Conservation (phyloP, 1,139 yeast species). For the Blastobotrys arbuscula region DNA sequence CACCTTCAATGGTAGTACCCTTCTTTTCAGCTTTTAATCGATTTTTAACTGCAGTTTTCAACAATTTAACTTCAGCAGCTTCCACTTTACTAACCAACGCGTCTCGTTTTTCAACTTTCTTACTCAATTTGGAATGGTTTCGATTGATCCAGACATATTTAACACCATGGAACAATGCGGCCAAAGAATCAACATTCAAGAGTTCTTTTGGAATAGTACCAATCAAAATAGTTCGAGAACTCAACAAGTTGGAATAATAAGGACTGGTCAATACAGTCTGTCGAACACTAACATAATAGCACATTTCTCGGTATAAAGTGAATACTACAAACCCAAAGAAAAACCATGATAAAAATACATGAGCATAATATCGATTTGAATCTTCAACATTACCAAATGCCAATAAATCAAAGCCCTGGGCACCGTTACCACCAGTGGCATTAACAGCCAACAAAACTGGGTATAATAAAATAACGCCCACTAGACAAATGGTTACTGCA, state of each 20-base stretch:
- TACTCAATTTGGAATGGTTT: conserved; percentile 53
- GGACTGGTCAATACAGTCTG: conserved; percentile 81
- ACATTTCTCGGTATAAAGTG: conserved; percentile 74
- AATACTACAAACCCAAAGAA: conserved; percentile 67
- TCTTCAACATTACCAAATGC: conserved; percentile 71
- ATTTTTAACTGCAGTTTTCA: conserved; percentile 56
- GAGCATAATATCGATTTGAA: conserved; percentile 72
- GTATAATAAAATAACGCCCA: conserved; percentile 63
- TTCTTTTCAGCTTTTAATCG: conserved; percentile 49
- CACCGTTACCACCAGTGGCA: conserved; percentile 66
- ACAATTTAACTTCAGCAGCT: conserved; percentile 55
- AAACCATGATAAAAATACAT: conserved; percentile 74
- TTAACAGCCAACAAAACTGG: conserved; percentile 83
- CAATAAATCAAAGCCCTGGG: conserved; percentile 66
- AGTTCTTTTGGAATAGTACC: conserved; percentile 72
- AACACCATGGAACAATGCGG: conserved; percentile 62
- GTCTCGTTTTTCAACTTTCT: conserved; percentile 56
- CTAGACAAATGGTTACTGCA: conserved; percentile 49
- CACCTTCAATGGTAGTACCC: conserved; percentile 38
- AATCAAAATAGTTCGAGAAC: conserved; percentile 75
- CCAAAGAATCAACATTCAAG: conserved; percentile 54
- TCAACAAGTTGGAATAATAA: conserved; percentile 60
- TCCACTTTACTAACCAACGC: conserved; percentile 61
- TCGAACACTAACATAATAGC: conserved; percentile 71
- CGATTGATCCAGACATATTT: conserved; percentile 71